Evolutionary conservation across 495 filamentous ascomycete species (phyloP).

Genomic region (Penicillium atrosanguineum): DNA sequence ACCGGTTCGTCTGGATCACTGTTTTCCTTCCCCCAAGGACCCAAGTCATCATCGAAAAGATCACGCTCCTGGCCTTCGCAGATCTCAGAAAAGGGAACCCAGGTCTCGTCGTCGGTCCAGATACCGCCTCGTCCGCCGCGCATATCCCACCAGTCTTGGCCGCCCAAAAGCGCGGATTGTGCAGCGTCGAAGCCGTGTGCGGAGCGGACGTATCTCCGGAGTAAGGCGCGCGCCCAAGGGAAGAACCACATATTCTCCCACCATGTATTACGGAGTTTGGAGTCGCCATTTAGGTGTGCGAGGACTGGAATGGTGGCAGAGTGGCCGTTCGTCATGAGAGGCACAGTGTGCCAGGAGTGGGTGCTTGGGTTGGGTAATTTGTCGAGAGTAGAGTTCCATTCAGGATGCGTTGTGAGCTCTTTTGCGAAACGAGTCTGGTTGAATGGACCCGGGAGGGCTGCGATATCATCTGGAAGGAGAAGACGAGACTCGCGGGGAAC

Average conservation of each 20-base stretch:
- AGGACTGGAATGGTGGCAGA: slow-evolving; percentile 48
- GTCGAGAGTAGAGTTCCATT: slow-evolving; percentile 43
- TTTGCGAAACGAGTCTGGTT: slow-evolving; percentile 32
- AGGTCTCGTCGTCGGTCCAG: slow-evolving; percentile 55
- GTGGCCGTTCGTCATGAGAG: slow-evolving; percentile 54
- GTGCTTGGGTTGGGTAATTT: slow-evolving; percentile 33
- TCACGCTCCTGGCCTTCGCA: slow-evolving; percentile 50
- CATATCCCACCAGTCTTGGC: slow-evolving; percentile 52
- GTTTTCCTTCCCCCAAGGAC: slow-evolving; percentile 58
- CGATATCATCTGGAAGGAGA: slow-evolving; percentile 42
- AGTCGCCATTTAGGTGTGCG: slow-evolving; percentile 50
- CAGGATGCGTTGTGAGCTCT: slow-evolving; percentile 33
- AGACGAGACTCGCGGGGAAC: slow-evolving; percentile 44
- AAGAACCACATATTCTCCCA: slow-evolving; percentile 61
- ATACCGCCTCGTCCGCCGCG: slow-evolving; percentile 57
- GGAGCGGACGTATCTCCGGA: slow-evolving; percentile 49
- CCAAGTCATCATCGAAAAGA: slow-evolving; percentile 47
- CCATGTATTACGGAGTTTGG: slow-evolving; percentile 37
- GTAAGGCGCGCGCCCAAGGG: slow-evolving; percentile 48
- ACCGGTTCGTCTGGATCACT: slow-evolving; percentile 58
- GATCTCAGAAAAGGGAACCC: slow-evolving; percentile 54
- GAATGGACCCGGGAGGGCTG: slow-evolving; percentile 40
- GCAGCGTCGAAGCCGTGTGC: slow-evolving; percentile 42
- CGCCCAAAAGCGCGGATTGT: slow-evolving; percentile 45
- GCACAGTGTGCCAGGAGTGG: slow-evolving; percentile 47